Conservation (phyloP, 805 yeast species). For the Myxozyma kluyveri region DNA sequence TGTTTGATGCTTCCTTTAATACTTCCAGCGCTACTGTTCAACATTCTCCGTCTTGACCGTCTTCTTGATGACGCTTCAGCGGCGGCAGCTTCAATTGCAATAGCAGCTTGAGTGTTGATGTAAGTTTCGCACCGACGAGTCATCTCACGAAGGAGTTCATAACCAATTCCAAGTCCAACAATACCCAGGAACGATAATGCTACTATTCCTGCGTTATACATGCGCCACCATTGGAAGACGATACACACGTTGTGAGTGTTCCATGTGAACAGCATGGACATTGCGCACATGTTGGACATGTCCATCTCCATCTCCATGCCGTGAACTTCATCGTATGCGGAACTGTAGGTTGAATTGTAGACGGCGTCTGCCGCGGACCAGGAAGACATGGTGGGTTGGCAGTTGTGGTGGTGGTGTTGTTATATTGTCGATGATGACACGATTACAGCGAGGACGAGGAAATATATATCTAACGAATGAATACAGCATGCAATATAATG, state of each 20-base stretch:
- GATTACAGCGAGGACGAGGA: neutral
- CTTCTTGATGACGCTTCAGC: constrained; percentile 10
- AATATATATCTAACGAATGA: neutral
- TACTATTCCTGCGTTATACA: constrained; percentile 15
- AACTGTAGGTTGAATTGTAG: neutral
- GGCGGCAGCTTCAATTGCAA: neutral
- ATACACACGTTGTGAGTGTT: constrained; percentile 21
- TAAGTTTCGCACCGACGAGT: constrained; percentile 25
- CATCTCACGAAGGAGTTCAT: constrained; percentile 26
- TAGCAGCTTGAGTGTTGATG: constrained; percentile 3
- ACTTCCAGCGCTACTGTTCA: too few species aligned
- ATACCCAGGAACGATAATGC: constrained; percentile 28
- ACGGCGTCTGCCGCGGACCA: neutral
- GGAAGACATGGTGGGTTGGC: neutral
- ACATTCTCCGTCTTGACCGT: neutral
- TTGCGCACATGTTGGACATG: too few species aligned
- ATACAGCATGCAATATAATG: too few species aligned
- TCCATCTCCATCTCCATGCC: neutral
- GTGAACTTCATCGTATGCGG: neutral
- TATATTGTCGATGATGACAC: neutral
- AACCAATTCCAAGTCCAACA: constrained; percentile 28
- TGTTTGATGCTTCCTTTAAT: too few species aligned
- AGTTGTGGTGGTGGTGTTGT: neutral
- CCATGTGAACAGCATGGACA: constrained; percentile 28
- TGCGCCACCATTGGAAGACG: constrained; percentile 29